phyloP scores from a whole-genome alignment of 441 rosid genomes.

The Gossypium schwendimanii region DNA sequence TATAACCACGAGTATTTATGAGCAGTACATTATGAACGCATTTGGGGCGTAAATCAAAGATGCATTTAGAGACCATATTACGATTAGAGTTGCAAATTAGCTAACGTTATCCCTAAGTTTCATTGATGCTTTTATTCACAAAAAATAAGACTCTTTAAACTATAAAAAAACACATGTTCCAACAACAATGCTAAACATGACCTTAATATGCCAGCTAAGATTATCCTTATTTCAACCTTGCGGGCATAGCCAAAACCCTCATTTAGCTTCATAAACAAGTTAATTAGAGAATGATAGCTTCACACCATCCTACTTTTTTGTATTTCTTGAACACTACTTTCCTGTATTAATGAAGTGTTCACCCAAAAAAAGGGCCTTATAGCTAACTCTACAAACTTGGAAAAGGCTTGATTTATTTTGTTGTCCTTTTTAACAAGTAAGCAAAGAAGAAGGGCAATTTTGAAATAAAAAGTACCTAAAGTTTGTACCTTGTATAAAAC shows the following conservation, averaged over 20 bases:
- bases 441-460: not conserved
- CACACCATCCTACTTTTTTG: not conserved
- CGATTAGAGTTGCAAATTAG: not conserved
- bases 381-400: not conserved
- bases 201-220: not conserved
- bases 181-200: not conserved
- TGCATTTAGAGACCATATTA: not conserved
- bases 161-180: not conserved
- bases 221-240: not conserved
- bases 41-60: not conserved
- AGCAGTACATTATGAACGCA: not conserved
- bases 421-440: not conserved
- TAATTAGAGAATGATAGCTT: not conserved
- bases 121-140: not conserved
- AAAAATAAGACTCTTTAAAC: not conserved
- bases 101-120: not conserved
- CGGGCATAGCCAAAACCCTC: not conserved
- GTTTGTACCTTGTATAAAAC: not conserved
- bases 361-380: not conserved
- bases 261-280: conserved; percentile 2
- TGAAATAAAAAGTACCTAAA: not conserved
- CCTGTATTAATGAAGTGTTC: not conserved
- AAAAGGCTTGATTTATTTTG: not conserved
- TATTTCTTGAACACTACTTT: not conserved
- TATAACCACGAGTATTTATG: not conserved